Percentiles rank a stretch among this genome's conserved stretches.
Evolutionary conservation across 192 early-diverging fungal species (phyloP).

Genomic region (Gaertneriomyces semiglobifer): DNA sequence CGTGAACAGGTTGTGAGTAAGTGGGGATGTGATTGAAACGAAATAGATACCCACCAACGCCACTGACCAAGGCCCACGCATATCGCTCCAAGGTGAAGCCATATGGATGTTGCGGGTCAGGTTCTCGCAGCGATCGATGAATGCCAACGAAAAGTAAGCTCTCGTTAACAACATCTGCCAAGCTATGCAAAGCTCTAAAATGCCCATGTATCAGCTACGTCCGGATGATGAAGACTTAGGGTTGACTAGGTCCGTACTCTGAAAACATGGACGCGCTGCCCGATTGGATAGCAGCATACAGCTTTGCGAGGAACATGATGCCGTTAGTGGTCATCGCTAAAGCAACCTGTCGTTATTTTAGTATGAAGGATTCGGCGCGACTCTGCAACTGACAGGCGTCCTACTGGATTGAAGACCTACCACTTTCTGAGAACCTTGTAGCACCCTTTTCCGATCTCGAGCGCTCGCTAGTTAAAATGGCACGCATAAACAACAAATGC

Average conservation of each 20-base stretch:
- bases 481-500: not conserved
- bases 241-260: constrained; percentile 32
- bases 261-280: constrained; percentile 61
- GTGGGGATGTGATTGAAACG: not conserved
- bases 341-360: not conserved
- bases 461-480: not conserved
- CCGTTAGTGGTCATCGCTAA: constrained; percentile 33
- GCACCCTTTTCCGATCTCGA: constrained; percentile 25
- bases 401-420: constrained; percentile 47
- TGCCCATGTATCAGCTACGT: constrained; percentile 17
- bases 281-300: constrained; percentile 46
- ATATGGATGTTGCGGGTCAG: constrained; percentile 53
- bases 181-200: constrained; percentile 44
- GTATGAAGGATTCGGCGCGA: not conserved
- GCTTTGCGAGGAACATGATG: constrained; percentile 47
- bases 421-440: constrained; percentile 55
- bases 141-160: constrained; percentile 37
- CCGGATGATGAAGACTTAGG: not conserved
- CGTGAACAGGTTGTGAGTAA: not conserved
- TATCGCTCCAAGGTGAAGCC: constrained; percentile 54
- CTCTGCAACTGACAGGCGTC: not conserved
- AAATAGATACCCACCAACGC: constrained; percentile 28
- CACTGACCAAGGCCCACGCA: constrained; percentile 56
- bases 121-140: constrained; percentile 41
- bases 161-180: constrained; percentile 40